These are phyloP conservation scores for Globisporangium nunn DNA, from an alignment of 352 stramenopile genomes.

Conservation along the genomic window DNA sequence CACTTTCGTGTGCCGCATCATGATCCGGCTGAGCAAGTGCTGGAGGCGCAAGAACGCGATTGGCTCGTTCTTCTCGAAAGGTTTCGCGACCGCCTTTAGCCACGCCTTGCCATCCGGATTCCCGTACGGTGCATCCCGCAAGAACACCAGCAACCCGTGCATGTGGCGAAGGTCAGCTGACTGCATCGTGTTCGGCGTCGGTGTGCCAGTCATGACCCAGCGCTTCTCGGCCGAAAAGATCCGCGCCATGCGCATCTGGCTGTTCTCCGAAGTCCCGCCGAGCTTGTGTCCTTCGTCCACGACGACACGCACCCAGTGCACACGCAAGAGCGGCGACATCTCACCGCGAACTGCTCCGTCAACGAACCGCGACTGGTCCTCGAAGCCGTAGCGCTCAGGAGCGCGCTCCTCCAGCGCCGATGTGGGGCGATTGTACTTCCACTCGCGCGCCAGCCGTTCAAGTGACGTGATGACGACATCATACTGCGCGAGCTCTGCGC, in stretches of 20 bases:
- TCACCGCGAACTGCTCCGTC: slow-evolving; percentile 48
- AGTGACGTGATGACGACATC: slow-evolving; percentile 79
- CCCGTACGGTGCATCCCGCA: slow-evolving; percentile 87
- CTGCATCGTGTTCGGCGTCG: slow-evolving; percentile 87
- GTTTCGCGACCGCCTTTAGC: slow-evolving; percentile 65
- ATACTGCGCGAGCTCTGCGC: slow-evolving; percentile 39
- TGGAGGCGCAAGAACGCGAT: slow-evolving; percentile 69
- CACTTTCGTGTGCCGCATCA: slow-evolving; percentile 93
- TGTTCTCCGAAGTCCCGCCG: slow-evolving; percentile 48
- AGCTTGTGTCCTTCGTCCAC: slow-evolving; percentile 96
- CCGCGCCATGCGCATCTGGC: slow-evolving; percentile 79
- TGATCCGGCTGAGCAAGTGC: slow-evolving; percentile 84
- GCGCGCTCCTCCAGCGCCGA: slow-evolving; percentile 54
- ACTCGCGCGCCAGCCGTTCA: slow-evolving; percentile 47
- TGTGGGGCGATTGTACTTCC: slow-evolving; percentile 49
- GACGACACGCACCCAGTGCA: slow-evolving; percentile 88
- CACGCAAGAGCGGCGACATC: slow-evolving; percentile 46
- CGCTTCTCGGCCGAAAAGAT: slow-evolving; percentile 76
- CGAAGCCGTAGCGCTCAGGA: slow-evolving; percentile 67
- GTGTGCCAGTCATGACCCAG: slow-evolving; percentile 98
- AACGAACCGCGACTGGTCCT: slow-evolving; percentile 38
- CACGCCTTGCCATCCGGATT: slow-evolving; percentile 60
- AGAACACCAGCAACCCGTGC: slow-evolving; percentile 86
- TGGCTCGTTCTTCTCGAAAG: slow-evolving; percentile 56
- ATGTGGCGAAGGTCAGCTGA: slow-evolving; percentile 85